phyloP scores from a whole-genome alignment of 768 basidiomycete species.

The Scleroderma citrinum region DNA sequence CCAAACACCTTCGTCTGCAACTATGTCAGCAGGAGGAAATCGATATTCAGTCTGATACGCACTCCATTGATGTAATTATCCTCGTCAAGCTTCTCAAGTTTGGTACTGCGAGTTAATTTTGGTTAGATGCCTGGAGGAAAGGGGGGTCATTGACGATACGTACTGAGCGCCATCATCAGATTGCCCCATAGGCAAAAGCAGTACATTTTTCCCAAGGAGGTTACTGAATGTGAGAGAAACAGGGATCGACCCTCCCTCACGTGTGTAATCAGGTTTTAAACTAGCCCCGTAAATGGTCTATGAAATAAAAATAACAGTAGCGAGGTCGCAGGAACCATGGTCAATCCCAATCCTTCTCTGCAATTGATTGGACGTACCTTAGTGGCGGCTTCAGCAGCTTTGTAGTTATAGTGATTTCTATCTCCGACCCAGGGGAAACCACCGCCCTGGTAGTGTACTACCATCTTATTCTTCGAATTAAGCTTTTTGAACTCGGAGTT shows the following conservation, averaged over 20 bases:
- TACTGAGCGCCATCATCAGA: conserved; percentile 94
- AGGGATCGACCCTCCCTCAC: conserved; percentile 93
- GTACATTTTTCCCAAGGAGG: conserved; percentile 76
- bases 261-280: conserved; percentile 69
- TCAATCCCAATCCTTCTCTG: no score
- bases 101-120: conserved; percentile 47
- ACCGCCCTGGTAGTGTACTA: conserved; percentile 65
- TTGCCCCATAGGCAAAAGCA: conserved; percentile 88
- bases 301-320: no score
- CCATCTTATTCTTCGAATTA: conserved; percentile 76
- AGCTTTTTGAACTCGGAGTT: conserved; percentile 79
- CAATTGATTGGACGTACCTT: conserved; percentile 48
- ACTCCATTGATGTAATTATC: conserved; percentile 87
- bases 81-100: conserved; percentile 91
- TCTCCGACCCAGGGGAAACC: conserved; percentile 90
- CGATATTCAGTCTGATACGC: conserved; percentile 21
- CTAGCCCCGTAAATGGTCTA: conserved; percentile 56
- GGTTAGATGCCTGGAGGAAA: background rate
- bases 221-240: conserved; percentile 94
- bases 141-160: conserved; percentile 30
- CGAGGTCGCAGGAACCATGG: no score
- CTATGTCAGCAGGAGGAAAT: background rate
- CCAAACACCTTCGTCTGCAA: conserved; percentile 29
- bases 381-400: conserved; percentile 84
- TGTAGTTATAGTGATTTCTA: conserved; percentile 87